Evolutionary conservation across 140 eudicot species (phyloP), one percentile per base, ranked within the genome.

Genomic region (Eryngium alpinum): DNA sequence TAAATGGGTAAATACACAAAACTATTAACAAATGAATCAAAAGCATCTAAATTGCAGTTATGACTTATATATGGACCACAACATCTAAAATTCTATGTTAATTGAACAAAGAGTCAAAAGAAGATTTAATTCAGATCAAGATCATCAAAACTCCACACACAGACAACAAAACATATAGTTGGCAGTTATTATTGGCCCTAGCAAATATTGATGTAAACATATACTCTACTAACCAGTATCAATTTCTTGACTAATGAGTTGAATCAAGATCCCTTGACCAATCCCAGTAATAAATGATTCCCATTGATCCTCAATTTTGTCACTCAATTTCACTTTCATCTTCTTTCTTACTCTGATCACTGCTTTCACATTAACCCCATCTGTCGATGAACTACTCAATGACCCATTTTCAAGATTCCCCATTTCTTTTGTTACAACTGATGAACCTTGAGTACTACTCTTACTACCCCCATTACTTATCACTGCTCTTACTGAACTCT

Each of bases 291-390:
- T 33, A 50, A 92, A 87, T 31, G 89, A 81, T 52, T 87, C 91
- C 94, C 90, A 90, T 79, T 85, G 90, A 79, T 90, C 97, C 79
- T 88, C 97, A 83, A 88, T 81, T 85, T 87, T 92, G 25, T 91
- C 93, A 82, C 21, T 74, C 74, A 91, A 44, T 77, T 79, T 91
- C 83, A 87, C 91, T 80, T 87, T 92, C 85, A 90, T 87, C 86
- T 88, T 90, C 88, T 87, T 92, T 87, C 90, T 88, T 56, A 90
- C 84, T 16, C 84, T 90, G 85, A 92, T 78, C 87, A 85, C 88
- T 29, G 92, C 97, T 80, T 83, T 90, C 70, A 92, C 88, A 46
- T 87, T 83, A 28, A 88, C 66, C 28, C 81, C 81, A 31, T 77
- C 83, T 77, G 74, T 46, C 17, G 24, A 46, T 25, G 85, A 62